Evolutionary conservation across 129 eudicot genomes (phyloP).

Genomic region (Scalesia atractyloides): DNA sequence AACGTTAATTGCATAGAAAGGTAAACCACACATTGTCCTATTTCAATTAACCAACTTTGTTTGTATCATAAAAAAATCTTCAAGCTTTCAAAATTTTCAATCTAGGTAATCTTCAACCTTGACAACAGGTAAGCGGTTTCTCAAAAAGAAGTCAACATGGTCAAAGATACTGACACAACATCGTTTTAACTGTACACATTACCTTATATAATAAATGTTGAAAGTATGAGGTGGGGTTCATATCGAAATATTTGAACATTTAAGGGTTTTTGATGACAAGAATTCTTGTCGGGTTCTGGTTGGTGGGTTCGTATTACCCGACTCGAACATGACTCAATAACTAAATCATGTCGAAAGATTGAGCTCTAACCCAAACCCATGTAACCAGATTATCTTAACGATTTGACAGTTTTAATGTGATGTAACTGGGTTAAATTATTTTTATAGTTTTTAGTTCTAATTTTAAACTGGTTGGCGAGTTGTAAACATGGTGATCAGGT

Average conservation of each 20-base stretch:
- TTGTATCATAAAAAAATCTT: neutral
- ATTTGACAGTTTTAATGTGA: neutral
- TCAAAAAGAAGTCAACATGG: neutral
- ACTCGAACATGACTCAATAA: too few relatives aligned
- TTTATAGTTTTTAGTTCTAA: neutral
- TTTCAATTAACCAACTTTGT: neutral
- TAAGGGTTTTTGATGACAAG: neutral
- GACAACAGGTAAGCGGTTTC: neutral
- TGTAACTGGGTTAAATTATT: neutral
- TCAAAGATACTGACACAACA: neutral
- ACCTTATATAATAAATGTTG: neutral
- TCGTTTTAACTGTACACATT: neutral
- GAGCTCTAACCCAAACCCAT: neutral
- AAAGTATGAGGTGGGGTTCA: neutral
- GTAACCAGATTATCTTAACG: neutral
- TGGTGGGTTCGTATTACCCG: too few relatives aligned
- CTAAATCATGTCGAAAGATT: neutral
- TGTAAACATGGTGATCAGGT: neutral
- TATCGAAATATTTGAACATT: neutral
- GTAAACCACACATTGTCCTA: neutral
- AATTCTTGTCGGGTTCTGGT: too few relatives aligned
- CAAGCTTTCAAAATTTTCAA: neutral
- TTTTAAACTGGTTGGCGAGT: neutral
- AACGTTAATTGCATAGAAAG: neutral
- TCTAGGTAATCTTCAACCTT: neutral